Conservation (phyloP, 2,329 filamentous ascomycete genomes). For the Pestalotiopsis sp. region DNA sequence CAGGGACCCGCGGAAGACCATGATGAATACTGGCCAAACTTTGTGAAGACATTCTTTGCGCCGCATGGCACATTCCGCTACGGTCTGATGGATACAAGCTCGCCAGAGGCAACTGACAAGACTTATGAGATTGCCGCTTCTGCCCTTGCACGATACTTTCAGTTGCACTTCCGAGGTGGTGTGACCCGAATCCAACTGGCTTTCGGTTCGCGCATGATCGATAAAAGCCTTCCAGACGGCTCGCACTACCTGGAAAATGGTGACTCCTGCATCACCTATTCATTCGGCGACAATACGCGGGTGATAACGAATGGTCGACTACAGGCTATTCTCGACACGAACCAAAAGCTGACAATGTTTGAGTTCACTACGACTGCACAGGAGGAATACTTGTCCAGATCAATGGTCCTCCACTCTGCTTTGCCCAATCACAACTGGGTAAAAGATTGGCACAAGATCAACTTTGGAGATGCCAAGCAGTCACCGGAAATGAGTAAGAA, state of each 20-base stretch:
- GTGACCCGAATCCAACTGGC: slow-evolving; percentile 85
- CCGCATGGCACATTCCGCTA: slow-evolving; percentile 76
- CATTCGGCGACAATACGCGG: slow-evolving; percentile 77
- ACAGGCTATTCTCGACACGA: slow-evolving; percentile 76
- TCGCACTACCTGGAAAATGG: slow-evolving; percentile 75
- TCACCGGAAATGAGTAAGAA: slow-evolving; percentile 73
- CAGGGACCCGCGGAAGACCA: slow-evolving; percentile 28
- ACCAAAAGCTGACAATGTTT: slow-evolving; percentile 81
- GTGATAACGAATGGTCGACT: slow-evolving; percentile 79
- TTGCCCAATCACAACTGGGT: slow-evolving; percentile 66
- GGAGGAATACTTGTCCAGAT: slow-evolving; percentile 82
- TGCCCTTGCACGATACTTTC: slow-evolving; percentile 85
- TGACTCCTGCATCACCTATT: slow-evolving; percentile 83
- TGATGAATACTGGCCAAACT: slow-evolving; percentile 79
- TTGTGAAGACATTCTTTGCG: slow-evolving; percentile 83
- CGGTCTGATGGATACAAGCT: slow-evolving; percentile 58
- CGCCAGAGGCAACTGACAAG: slow-evolving; percentile 66
- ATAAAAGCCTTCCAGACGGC: slow-evolving; percentile 61
- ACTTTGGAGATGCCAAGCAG: slow-evolving; percentile 57
- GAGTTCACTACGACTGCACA: slow-evolving; percentile 78
- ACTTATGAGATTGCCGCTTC: slow-evolving; percentile 85
- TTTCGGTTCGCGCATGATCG: slow-evolving; percentile 67
- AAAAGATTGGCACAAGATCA: slow-evolving; percentile 66
- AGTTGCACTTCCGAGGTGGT: slow-evolving; percentile 85
- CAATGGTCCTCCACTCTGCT: slow-evolving; percentile 62